Percentiles rank a stretch among this genome's conserved stretches.
phyloP scores from a whole-genome alignment of 1,284 basidiomycete species.

The Fistulina hepatica region DNA sequence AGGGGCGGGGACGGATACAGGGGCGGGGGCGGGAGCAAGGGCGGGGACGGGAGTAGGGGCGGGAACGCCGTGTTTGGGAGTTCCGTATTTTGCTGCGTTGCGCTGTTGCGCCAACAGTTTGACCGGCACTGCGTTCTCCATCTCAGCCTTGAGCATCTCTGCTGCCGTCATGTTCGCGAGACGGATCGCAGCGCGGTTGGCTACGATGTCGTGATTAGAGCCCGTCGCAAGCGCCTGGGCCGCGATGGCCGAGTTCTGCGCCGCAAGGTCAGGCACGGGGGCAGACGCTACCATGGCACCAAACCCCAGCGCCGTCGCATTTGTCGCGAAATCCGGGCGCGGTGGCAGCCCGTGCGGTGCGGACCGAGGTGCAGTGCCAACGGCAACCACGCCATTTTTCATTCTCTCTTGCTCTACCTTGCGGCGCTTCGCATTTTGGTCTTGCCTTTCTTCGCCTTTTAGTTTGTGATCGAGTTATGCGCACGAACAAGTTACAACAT shows the following conservation, averaged over 20 bases:
- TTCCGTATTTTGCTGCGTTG: conserved; percentile 17
- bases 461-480: conserved; percentile 3
- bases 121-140: conserved; percentile 58
- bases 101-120: conserved; percentile 25
- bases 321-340: too few species aligned
- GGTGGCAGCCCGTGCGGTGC: conserved; percentile 26
- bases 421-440: conserved; percentile 79
- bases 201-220: conserved; percentile 79
- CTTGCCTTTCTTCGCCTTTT: conserved; percentile 86
- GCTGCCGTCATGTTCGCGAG: conserved; percentile 96
- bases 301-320: conserved; percentile 65
- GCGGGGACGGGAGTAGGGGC: conserved; percentile 18
- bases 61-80: conserved; percentile 28
- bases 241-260: conserved; percentile 54
- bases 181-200: conserved; percentile 79
- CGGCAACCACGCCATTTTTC: conserved; percentile 31
- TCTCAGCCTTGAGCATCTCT: conserved; percentile 85
- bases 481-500: conserved; percentile 13
- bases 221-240: conserved; percentile 54
- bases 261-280: conserved; percentile 60
- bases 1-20: conserved; percentile 17
- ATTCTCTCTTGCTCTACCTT: conserved; percentile 62
- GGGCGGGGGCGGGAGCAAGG: conserved; percentile 17
- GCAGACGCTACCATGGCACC: too few species aligned
- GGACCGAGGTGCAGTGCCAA: conserved; percentile 45